These are phyloP conservation scores for Globisporangium nagaii DNA, from an alignment of 352 stramenopile genomes.

Conservation along the genomic window DNA sequence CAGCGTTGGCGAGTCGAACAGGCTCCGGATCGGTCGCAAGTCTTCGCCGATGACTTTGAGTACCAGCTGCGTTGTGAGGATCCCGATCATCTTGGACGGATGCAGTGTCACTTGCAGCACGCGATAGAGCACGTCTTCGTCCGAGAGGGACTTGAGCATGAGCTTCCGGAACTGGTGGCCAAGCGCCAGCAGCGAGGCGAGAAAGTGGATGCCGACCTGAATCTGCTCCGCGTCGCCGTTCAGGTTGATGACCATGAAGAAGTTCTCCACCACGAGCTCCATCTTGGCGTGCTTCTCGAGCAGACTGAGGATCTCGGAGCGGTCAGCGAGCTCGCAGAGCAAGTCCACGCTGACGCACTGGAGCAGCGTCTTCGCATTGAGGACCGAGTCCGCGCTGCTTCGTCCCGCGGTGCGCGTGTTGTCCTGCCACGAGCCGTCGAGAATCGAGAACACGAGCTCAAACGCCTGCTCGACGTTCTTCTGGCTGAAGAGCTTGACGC, in stretches of 20 bases:
- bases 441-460: slow-evolving; percentile 64
- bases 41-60: slow-evolving; percentile 64
- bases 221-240: slow-evolving; percentile 61
- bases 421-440: slow-evolving; percentile 50
- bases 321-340: slow-evolving; percentile 54
- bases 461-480: slow-evolving; percentile 80
- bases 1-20: slow-evolving; percentile 38
- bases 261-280: slow-evolving; percentile 35
- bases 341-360: slow-evolving; percentile 63
- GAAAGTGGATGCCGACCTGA: slow-evolving; percentile 51
- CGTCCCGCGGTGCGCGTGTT: slow-evolving; percentile 7
- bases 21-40: slow-evolving; percentile 28
- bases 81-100: slow-evolving; percentile 58
- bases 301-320: slow-evolving; percentile 41
- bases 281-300: slow-evolving; percentile 57
- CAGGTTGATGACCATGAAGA: slow-evolving; percentile 57
- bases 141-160: slow-evolving; percentile 38
- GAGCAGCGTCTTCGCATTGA: slow-evolving; percentile 30
- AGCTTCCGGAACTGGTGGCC: slow-evolving; percentile 62
- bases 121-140: slow-evolving; percentile 61
- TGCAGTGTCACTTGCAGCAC: slow-evolving; percentile 65
- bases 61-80: slow-evolving; percentile 41
- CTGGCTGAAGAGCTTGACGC: slow-evolving; percentile 70
- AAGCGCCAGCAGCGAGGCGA: slow-evolving; percentile 43
- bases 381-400: slow-evolving; percentile 19